Percentiles rank a stretch among this genome's conserved stretches.
These are phyloP conservation scores for Aureobasidium pullulans DNA, from an alignment of 2,329 filamentous ascomycete genomes.

Conservation along the genomic window DNA sequence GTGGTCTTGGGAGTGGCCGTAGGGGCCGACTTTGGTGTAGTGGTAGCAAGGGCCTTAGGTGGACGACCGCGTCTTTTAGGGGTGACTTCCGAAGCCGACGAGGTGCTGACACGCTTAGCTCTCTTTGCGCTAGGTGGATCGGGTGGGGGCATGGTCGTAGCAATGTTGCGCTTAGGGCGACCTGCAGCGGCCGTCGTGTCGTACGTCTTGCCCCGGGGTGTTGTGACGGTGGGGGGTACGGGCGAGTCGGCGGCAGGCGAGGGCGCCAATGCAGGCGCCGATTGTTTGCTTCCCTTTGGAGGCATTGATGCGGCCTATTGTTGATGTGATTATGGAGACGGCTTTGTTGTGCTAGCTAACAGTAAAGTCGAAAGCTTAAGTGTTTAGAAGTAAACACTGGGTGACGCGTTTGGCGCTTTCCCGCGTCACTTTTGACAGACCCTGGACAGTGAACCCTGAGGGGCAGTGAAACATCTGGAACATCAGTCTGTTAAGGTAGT, in stretches of 20 bases:
- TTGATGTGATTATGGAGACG: not conserved
- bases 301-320: constrained; percentile 7
- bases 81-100: not conserved
- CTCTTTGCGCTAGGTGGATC: constrained; percentile 10
- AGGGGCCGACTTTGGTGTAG: not conserved
- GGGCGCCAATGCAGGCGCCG: not conserved
- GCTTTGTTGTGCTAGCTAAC: not conserved
- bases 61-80: constrained; percentile 27
- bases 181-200: constrained; percentile 22
- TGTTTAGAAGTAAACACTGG: constrained; percentile 9
- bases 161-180: constrained; percentile 12
- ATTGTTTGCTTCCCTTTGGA: constrained; percentile 11
- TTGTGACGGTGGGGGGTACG: constrained; percentile 18
- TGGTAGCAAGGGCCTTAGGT: constrained; percentile 10
- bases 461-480: not conserved
- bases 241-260: not conserved
- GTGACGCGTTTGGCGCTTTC: not conserved
- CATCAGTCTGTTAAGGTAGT: not conserved
- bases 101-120: not conserved
- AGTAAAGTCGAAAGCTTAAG: not conserved
- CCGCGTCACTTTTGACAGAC: not conserved
- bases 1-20: not conserved
- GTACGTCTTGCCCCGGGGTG: constrained; percentile 21
- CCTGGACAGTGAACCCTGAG: not conserved
- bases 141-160: constrained; percentile 1